Base-by-base conservation (phyloP, 768 basidiomycete species). In the Leccinum boreale region DNA sequence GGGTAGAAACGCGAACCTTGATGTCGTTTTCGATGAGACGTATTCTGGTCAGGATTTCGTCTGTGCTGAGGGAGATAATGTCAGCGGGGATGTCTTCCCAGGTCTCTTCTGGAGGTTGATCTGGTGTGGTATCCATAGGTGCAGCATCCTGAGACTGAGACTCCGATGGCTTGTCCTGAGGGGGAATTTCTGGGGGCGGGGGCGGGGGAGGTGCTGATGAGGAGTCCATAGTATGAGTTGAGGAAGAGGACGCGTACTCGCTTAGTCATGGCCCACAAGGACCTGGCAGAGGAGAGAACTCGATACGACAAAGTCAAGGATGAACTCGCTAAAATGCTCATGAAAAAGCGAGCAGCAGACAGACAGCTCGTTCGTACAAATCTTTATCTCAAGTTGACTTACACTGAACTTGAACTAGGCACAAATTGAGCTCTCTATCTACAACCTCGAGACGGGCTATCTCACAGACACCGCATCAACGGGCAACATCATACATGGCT, bases 21-120 rank as follows among this genome's bases (percentile, higher is more conserved):
- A 98, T 85, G 67, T 99, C 97, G 68, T 97, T 98, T 59, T 99
- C 96, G 64, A 99, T 93, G 58, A 99, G 81, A 59, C 96, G 81
- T 75, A 87, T 90, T 74, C 95, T 83, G 55, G 93, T 93, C 60
- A 86, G 70, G 64, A 98, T 91, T 62, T 98, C 95, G 49, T 97
- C 94, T 1, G 90, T 86, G 61, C 79, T 79, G 47, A 94, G 77
- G 31, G 80, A 76, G 73, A 87, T 75, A 64, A 99, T 89, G 35
- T 96, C 92, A 61, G 88, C 87, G 1, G 96, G 94, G 53, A 98
- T 89, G 73, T 98, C 95, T 23, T 86, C 87, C 85, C 92, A 93
- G 47, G 85, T 87, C 71, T 95, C 94, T 70, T 87, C 88, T 6
- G 79, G 75, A 0, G 85, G 81, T 33, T 78, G 78, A 69, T 90